Evolutionary conservation across 192 early-diverging fungal genomes (phyloP).

Genomic region (Backusella mclennaniae): DNA sequence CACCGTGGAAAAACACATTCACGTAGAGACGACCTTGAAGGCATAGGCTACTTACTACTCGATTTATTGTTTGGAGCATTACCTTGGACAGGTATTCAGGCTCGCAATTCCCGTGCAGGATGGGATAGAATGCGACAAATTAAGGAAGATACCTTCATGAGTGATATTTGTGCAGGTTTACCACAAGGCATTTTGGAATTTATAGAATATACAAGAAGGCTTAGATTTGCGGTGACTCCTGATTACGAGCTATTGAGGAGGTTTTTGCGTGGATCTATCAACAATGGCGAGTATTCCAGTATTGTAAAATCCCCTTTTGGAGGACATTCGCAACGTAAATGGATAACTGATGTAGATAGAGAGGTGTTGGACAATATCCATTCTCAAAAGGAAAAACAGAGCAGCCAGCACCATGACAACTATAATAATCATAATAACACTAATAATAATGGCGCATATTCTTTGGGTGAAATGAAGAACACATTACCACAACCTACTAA

Average conservation of each 20-base stretch:
- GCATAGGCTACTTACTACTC: conserved; percentile 78
- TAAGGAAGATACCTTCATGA: conserved; percentile 71
- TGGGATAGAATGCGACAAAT: conserved; percentile 88
- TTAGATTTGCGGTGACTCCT: conserved; percentile 75
- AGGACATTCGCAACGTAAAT: conserved; percentile 4
- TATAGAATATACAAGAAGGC: conserved; percentile 67
- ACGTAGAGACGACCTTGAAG: conserved; percentile 84
- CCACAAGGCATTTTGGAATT: conserved; percentile 71
- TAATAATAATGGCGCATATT: background rate
- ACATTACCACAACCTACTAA: background rate
- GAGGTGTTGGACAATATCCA: background rate
- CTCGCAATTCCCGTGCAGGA: conserved; percentile 76
- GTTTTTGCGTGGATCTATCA: conserved; percentile 21
- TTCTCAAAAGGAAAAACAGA: background rate
- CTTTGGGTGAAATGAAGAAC: background rate
- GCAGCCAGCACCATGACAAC: background rate
- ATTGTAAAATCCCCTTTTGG: conserved; percentile 14
- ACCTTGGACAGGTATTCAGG: conserved; percentile 87
- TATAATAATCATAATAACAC: background rate
- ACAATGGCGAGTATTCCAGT: conserved; percentile 15
- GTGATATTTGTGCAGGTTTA: conserved; percentile 74
- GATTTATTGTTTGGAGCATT: conserved; percentile 73
- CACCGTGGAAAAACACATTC: conserved; percentile 81
- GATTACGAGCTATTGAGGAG: conserved; percentile 72
- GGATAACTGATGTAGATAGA: conserved; percentile 2